Conservation (phyloP, 805 yeast species). For the Barnettozyma vustinii region DNA sequence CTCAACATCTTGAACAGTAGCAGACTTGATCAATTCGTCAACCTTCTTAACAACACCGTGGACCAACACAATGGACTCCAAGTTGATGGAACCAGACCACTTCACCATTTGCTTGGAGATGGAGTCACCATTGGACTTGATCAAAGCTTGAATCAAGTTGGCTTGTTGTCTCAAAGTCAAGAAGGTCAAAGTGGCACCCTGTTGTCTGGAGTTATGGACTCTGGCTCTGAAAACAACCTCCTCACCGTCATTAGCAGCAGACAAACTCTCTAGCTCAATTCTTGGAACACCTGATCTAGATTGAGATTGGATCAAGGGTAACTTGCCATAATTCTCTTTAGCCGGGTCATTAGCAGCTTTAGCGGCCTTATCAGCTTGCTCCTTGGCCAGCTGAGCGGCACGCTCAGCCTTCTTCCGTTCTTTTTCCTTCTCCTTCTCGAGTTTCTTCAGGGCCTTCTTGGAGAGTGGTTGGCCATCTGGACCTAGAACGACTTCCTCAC, state of each 20-base stretch:
- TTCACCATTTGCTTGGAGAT: constrained; percentile 94
- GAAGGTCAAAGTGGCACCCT: constrained; percentile 92
- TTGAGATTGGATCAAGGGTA: constrained; percentile 78
- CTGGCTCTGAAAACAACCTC: constrained; percentile 88
- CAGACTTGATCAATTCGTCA: constrained; percentile 81
- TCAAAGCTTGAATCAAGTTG: constrained; percentile 74
- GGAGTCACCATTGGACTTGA: constrained; percentile 67
- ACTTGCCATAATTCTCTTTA: constrained; percentile 80
- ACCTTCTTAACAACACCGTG: constrained; percentile 81
- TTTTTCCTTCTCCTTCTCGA: constrained; percentile 90
- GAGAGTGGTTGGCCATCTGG: constrained; percentile 81
- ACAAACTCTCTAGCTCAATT: constrained; percentile 48
- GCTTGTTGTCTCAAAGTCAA: constrained; percentile 89
- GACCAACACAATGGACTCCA: constrained; percentile 89
- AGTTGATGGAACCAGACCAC: constrained; percentile 82
- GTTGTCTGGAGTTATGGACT: constrained; percentile 88
- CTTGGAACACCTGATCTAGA: constrained; percentile 64
- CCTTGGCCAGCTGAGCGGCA: constrained; percentile 84
- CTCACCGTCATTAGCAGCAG: constrained; percentile 63
- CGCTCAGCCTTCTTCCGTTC: constrained; percentile 89
- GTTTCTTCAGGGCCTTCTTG: constrained; percentile 91
- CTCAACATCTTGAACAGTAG: constrained; percentile 89
- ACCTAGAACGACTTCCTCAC: constrained; percentile 35
- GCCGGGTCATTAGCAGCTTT: constrained; percentile 81
- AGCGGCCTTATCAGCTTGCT: constrained; percentile 61